A percentile compares a stretch with the other conserved stretches of the same genome.
phyloP scores from a whole-genome alignment of 176 grass and related monocot genomes.

The Oryza australiensis region DNA sequence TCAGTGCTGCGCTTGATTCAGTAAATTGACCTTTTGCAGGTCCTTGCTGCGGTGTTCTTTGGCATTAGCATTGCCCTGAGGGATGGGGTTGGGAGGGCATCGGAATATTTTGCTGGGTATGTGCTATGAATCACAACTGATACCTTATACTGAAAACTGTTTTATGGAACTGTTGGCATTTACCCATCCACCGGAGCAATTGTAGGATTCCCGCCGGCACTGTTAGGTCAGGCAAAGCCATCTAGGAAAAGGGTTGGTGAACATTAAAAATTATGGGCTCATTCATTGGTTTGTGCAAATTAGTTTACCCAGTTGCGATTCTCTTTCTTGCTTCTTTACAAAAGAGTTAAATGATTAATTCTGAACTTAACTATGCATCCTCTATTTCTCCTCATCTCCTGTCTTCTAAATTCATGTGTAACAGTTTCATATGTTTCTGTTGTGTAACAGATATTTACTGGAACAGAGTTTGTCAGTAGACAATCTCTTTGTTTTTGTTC shows the following conservation, averaged over 20 bases:
- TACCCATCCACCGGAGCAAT: background rate
- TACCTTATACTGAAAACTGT: slow-evolving; percentile 18
- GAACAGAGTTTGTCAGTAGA: slow-evolving; percentile 98
- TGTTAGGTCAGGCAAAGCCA: background rate
- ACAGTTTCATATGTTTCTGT: slow-evolving; percentile 20
- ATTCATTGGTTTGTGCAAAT: background rate
- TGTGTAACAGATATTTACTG: slow-evolving; percentile 79
- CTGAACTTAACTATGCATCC: slow-evolving; percentile 2
- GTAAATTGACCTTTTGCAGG: slow-evolving; percentile 43
- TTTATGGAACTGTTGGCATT: background rate
- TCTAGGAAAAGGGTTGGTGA: background rate
- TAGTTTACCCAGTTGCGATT: slow-evolving; percentile 15
- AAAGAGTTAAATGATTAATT: slow-evolving; percentile 8
- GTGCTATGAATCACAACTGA: slow-evolving; percentile 35
- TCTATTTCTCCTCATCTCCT: background rate
- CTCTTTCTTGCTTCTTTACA: background rate
- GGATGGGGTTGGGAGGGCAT: slow-evolving; percentile 72
- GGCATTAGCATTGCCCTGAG: slow-evolving; percentile 71
- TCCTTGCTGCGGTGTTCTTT: slow-evolving; percentile 71
- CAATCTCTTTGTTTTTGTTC: slow-evolving; percentile 99
- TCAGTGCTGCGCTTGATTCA: background rate
- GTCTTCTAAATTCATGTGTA: background rate
- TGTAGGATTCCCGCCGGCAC: background rate
- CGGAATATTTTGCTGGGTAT: slow-evolving; percentile 96
- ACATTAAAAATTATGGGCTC: background rate